Conservation (phyloP, 1,284 basidiomycete genomes). For the Tilletia horrida region DNA sequence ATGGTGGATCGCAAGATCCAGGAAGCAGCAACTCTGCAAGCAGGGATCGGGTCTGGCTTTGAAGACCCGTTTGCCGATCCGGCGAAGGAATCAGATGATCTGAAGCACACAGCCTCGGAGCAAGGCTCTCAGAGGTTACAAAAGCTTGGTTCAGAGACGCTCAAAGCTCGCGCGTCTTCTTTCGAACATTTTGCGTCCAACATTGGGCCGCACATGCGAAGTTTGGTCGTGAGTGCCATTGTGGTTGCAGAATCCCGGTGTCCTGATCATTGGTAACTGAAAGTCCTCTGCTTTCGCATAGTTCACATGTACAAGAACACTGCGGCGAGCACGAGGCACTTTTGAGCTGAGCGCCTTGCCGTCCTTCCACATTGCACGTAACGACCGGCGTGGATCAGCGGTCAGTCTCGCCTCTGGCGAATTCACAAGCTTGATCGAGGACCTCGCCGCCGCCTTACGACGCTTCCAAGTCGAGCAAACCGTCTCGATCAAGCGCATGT, state of each 20-base stretch:
- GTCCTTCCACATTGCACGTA: background rate
- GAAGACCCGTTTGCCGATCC: constrained; percentile 6
- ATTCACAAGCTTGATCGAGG: constrained; percentile 35
- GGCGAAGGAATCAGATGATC: background rate
- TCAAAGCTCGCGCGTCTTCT: constrained; percentile 17
- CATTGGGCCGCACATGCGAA: constrained; percentile 51
- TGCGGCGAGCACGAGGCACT: constrained; percentile 32
- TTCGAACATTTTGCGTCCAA: constrained; percentile 42
- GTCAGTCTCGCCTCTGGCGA: constrained; percentile 26
- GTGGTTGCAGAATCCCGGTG: background rate
- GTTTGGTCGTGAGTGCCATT: constrained; percentile 26
- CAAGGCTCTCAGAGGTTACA: background rate
- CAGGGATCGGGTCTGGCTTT: background rate
- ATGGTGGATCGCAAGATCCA: constrained; percentile 28
- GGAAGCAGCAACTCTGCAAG: background rate
- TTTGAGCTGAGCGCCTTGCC: constrained; percentile 23
- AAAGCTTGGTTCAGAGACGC: constrained; percentile 1
- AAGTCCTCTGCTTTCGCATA: background rate
- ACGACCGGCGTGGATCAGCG: background rate
- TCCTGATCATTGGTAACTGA: background rate
- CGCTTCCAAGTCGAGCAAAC: constrained; percentile 48
- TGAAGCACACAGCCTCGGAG: constrained; percentile 1
- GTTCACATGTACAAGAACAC: constrained; percentile 43
- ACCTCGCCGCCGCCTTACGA: constrained; percentile 34
- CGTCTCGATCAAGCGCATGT: constrained; percentile 45